Evolutionary conservation across 2,329 filamentous ascomycete genomes (phyloP), one percentile per base, ranked within the genome.

Genomic region (Fusarium abutilonis): DNA sequence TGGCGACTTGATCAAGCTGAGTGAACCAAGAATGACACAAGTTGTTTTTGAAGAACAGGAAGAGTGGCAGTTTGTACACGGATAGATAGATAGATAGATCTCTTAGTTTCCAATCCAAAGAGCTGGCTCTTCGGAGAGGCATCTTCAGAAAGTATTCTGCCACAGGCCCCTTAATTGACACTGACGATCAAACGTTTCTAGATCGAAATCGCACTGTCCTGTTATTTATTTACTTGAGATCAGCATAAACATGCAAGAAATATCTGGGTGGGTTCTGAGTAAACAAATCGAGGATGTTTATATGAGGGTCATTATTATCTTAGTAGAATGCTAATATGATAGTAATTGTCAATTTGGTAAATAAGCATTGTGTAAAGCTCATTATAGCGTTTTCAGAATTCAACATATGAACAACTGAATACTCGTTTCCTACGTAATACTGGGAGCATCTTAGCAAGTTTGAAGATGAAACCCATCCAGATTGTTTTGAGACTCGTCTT

Each of bases 171-270:
- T 63, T 64, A 63, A 51, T 61, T 63, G 48, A 26, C 56, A 60
- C 54, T 64, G 62, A 50, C 48, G 62, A 64, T 64, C 62, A 64
- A 64, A 54, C 62, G 45, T n/a, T 52, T 45, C 47, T 41, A 41
- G 53, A 63, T 64, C 43, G 19, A 52, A 63, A 49, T 52, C 45
- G 48, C 62, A 65, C 53, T 65, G 57, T 64, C 41, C 51, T 15
- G 28, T n/a, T 43, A 36, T 21, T 38, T 34, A 60, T 21, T 38
- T 29, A 60, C 42, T 35, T 57, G 46, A 39, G 36, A 23, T 15
- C 36, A 31, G 17, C 11, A 47, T 3, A n/a, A n/a, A 19, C 11
- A 14, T 19, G 28, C 14, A 36, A 14, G 15, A 15, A 31, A 35
- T 31, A 17, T 28, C 10, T 26, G 17, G 36, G 6, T 23, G 17